Percentiles rank a stretch among this genome's conserved stretches.
phyloP scores from a whole-genome alignment of 257 asterid species.

The Primulina eburnea region DNA sequence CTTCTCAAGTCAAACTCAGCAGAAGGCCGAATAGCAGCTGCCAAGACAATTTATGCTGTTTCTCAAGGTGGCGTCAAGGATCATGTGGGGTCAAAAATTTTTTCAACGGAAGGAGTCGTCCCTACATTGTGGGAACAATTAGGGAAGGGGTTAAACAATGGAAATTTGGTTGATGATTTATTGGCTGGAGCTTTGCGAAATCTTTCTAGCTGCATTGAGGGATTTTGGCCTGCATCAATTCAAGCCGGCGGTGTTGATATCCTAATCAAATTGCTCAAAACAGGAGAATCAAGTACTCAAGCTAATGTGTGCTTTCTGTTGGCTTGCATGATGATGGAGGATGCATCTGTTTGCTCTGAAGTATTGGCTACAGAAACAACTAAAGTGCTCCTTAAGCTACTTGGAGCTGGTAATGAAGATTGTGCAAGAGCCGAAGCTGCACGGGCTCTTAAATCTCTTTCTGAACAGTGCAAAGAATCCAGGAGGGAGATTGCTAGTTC shows the following conservation, averaged over 20 bases:
- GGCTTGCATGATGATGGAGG: conserved; percentile 97
- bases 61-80: conserved; percentile 95
- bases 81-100: conserved; percentile 94
- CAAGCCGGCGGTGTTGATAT: conserved; percentile 88
- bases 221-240: conserved; percentile 85
- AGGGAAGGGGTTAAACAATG: conserved; percentile 84
- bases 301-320: conserved; percentile 95
- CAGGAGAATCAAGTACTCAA: conserved; percentile 84
- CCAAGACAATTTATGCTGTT: conserved; percentile 90
- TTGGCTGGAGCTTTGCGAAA: conserved; percentile 82
- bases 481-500: conserved; percentile 72
- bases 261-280: conserved; percentile 76
- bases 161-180: conserved; percentile 76
- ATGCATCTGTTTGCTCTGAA: conserved; percentile 78
- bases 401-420: conserved; percentile 86
- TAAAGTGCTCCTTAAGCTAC: conserved; percentile 78
- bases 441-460: conserved; percentile 90
- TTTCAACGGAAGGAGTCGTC: conserved; percentile 98
- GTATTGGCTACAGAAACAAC: conserved; percentile 72
- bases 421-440: conserved; percentile 98
- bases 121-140: conserved; percentile 92
- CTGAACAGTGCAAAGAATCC: conserved; percentile 90
- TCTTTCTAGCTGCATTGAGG: conserved; percentile 93
- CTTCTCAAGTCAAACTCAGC: conserved; percentile 91
- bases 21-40: conserved; percentile 93